phyloP scores from a whole-genome alignment of 768 basidiomycete genomes.

The Russula sp. region DNA sequence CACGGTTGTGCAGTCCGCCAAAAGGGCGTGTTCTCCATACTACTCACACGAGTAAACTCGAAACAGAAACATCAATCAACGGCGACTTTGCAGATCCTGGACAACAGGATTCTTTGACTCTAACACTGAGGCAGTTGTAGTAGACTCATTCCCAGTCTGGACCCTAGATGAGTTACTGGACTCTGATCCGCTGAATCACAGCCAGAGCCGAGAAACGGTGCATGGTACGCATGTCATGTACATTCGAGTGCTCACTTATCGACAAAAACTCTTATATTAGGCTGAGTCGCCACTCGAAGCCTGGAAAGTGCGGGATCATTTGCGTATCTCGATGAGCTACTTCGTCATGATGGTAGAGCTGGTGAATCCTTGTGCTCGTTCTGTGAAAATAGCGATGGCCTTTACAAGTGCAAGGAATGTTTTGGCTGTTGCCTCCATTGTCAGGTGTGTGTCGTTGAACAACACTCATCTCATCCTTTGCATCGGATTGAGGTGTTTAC shows the following conservation, averaged over 20 bases:
- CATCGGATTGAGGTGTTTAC: background rate
- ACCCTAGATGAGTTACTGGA: background rate
- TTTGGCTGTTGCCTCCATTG: background rate
- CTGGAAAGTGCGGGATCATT: background rate
- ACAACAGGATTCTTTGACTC: background rate
- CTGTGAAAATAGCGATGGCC: background rate
- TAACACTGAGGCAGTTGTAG: background rate
- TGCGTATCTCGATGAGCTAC: background rate
- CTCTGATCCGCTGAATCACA: background rate
- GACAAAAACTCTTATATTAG: background rate
- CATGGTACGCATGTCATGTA: background rate
- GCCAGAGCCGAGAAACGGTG: background rate
- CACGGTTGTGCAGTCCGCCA: background rate
- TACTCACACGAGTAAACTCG: too few relatives aligned
- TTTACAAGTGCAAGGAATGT: slow-evolving; percentile 1
- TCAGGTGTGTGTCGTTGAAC: background rate
- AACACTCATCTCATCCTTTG: background rate
- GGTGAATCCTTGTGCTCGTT: background rate
- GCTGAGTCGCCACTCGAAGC: background rate
- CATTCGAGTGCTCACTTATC: background rate
- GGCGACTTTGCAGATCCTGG: background rate
- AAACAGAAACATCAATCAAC: background rate
- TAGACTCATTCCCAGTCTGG: background rate
- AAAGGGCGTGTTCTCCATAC: background rate
- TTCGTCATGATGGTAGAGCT: background rate